Evolutionary conservation across 306 rosid genomes (phyloP).

Genomic region (Quercus suber): DNA sequence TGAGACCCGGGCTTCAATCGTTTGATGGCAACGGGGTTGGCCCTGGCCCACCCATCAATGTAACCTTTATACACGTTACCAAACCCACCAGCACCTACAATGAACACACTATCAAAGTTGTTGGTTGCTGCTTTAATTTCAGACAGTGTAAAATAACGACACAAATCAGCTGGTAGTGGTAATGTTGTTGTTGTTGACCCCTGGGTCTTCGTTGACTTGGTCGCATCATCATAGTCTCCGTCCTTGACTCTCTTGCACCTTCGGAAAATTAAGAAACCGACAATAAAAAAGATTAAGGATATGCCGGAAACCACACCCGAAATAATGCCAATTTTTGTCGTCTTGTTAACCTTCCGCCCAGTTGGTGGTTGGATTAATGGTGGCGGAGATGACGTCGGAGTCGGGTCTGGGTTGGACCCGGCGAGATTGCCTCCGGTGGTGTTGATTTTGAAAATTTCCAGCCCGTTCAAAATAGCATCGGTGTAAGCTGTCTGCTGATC

Average conservation of each 20-base stretch:
- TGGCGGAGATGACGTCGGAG: background rate
- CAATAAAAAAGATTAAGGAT: background rate
- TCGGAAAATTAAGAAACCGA: background rate
- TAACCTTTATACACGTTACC: constrained; percentile 48
- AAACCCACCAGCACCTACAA: constrained; percentile 52
- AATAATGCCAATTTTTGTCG: background rate
- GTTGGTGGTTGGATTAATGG: background rate
- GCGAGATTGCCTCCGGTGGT: constrained; percentile 18
- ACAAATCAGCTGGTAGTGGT: constrained; percentile 21
- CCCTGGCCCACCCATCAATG: constrained; percentile 14
- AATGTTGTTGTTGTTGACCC: background rate
- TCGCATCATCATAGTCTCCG: background rate
- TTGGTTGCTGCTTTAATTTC: constrained; percentile 28
- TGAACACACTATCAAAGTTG: constrained; percentile 34
- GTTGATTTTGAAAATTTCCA: constrained; percentile 50
- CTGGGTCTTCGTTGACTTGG: background rate
- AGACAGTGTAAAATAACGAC: constrained; percentile 31
- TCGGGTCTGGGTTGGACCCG: constrained; percentile 38
- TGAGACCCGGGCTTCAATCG: background rate
- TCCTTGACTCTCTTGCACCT: background rate
- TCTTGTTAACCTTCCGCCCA: background rate
- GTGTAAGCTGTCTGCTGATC: background rate
- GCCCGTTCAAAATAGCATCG: constrained; percentile 42
- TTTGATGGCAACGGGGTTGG: background rate
- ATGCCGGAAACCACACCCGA: background rate